Base-by-base conservation (phyloP, 139 green algal genomes). In the Closterium sp. region DNA sequence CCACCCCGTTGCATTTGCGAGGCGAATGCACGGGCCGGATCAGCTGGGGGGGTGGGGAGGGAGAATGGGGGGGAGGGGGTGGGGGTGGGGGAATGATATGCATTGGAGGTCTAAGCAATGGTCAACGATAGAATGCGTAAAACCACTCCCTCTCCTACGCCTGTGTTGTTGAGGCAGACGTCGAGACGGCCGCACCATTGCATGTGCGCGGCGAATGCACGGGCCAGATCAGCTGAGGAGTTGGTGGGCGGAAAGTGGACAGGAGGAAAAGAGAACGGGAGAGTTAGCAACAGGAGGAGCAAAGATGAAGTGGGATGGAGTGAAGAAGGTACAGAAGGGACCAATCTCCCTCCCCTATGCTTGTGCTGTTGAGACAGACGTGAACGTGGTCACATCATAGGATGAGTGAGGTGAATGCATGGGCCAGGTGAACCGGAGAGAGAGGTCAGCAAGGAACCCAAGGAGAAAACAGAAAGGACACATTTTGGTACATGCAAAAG, bases 161-260 rank as follows among this genome's bases (percentile, higher is more conserved):
- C 93, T 30, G 93, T 93, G 84, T 95, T 95, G 93, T 95, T 95
- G 22, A 94, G 27, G 31, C 89, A 95, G 9, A 96, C 86, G 85
- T 95, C 93, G 1, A 95, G 1, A 13, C 86, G 6, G 50, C 10
- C 88, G 70, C 84, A 96, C 1, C 11, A 21, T 5, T 4, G 5
- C 11, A 95, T 79, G 87, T 95, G n/a, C n/a, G n/a, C n/a, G n/a
- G n/a, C n/a, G n/a, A n/a, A n/a, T 27, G 93, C 93, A 11, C 19
- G 6, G 31, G 31, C 86, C 28, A 95, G 88, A 9, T 94, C 50
- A 24, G 87, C 89, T 93, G 92, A 5, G 73, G 42, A 62, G 42
- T 13, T 5, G 5, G 42, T 13, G 42, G 42, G 7, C 5, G 42
- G 42, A 62, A n/a, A n/a, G n/a, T n/a, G n/a, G n/a, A n/a, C n/a